A percentile compares a stretch with the other conserved stretches of the same genome.
These are phyloP conservation scores for Lactifluus pinguis DNA, from an alignment of 768 basidiomycete genomes.

Conservation along the genomic window DNA sequence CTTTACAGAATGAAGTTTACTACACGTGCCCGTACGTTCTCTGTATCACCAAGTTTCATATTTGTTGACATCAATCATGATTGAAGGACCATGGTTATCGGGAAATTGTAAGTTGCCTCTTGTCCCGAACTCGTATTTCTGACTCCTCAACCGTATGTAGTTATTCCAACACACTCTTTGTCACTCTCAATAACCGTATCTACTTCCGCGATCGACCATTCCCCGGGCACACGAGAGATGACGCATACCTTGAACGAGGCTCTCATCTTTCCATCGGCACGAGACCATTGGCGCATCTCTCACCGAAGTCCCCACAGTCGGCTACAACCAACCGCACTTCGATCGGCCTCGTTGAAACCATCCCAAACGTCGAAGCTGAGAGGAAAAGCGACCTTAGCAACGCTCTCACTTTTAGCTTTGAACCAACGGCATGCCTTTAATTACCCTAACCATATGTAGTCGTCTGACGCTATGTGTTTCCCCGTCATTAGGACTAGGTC, in stretches of 20 bases:
- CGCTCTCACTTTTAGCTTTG: too few relatives aligned
- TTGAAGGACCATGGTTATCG: constrained; percentile 18
- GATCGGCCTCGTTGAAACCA: too few relatives aligned
- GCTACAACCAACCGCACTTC: not conserved
- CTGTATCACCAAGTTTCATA: not conserved
- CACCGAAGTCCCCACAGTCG: not conserved
- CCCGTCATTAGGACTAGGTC: too few relatives aligned
- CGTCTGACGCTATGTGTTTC: too few relatives aligned
- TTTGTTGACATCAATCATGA: not conserved
- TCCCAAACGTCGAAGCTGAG: too few relatives aligned
- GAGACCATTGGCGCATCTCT: not conserved
- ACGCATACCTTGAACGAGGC: not conserved
- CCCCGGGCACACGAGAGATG: not conserved
- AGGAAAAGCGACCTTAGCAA: too few relatives aligned
- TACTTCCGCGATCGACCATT: not conserved
- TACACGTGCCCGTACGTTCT: constrained; percentile 6
- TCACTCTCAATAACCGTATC: constrained; percentile 2
- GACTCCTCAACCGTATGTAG: not conserved
- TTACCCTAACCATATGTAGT: too few relatives aligned
- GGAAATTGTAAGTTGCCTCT: constrained; percentile 9
- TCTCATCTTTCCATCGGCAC: not conserved
- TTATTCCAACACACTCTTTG: constrained; percentile 2
- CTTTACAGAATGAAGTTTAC: constrained; percentile 9
- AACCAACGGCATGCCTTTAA: too few relatives aligned
- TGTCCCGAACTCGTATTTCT: not conserved